These are phyloP conservation scores for Eucalyptus regnans DNA, from an alignment of 345 rosid species.

Conservation along the genomic window DNA sequence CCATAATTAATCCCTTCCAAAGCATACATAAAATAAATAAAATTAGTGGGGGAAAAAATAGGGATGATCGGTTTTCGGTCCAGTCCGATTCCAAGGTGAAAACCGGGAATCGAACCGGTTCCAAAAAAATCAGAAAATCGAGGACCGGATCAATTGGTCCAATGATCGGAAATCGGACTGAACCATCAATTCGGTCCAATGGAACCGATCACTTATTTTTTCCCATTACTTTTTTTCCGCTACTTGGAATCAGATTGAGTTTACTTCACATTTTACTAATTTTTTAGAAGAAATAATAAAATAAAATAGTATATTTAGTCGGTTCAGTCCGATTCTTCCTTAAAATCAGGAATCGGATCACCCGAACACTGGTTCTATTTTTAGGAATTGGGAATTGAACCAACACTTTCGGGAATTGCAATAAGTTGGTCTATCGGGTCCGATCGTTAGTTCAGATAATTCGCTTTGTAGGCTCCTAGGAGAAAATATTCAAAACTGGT, in stretches of 20 bases:
- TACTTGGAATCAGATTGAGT: accelerated
- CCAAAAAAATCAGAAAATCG: accelerated
- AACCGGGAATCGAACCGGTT: accelerated
- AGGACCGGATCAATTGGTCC: no score
- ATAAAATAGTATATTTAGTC: no score
- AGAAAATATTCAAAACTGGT: background rate
- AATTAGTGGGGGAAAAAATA: background rate
- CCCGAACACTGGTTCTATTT: accelerated
- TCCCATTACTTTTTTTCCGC: no score
- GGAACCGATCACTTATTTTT: no score
- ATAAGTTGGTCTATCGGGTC: no score
- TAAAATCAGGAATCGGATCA: accelerated
- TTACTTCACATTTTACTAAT: no score
- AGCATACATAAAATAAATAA: background rate
- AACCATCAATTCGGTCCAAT: no score
- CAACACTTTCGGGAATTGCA: no score
- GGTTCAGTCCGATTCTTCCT: accelerated
- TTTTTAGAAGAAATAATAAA: no score
- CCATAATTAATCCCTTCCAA: background rate
- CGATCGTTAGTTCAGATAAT: no score
- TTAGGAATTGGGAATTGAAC: accelerated
- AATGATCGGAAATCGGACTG: accelerated
- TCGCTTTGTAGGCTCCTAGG: no score
- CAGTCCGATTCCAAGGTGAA: accelerated
- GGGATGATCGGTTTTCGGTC: no score